phyloP scores from a whole-genome alignment of 768 basidiomycete species.

The Pleurotus tuber-regium region DNA sequence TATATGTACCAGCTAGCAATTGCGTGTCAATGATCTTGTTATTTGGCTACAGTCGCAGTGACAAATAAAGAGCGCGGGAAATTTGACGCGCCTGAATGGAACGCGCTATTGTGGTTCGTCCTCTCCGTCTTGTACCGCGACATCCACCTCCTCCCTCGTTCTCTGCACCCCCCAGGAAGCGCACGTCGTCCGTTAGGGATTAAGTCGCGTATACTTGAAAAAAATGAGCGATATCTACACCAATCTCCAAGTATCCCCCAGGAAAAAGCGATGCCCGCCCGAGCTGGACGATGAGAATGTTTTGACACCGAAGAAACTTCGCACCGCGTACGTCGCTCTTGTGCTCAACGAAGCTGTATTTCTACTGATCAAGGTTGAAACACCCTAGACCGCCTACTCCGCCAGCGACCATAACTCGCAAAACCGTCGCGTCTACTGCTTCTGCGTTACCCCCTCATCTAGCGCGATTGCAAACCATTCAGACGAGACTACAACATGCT shows the following conservation, averaged over 20 bases:
- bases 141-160: not conserved
- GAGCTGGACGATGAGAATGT: slow-evolving; percentile 52
- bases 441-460: slow-evolving; percentile 53
- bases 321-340: slow-evolving; percentile 44
- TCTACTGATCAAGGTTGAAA: slow-evolving; percentile 1
- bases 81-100: not conserved
- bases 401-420: slow-evolving; percentile 45
- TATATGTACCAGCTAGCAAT: not conserved
- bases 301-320: slow-evolving; percentile 68
- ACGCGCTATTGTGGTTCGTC: slow-evolving; percentile 4
- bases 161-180: not conserved
- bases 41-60: not conserved
- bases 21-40: not conserved
- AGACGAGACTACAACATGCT: slow-evolving; percentile 76
- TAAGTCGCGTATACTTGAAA: slow-evolving; percentile 19
- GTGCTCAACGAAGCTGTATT: not conserved
- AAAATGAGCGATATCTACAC: slow-evolving; percentile 34
- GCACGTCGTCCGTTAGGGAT: slow-evolving; percentile 3
- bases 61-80: slow-evolving; percentile 3
- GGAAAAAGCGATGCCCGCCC: slow-evolving; percentile 49
- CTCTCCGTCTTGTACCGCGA: not conserved
- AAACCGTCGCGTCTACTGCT: slow-evolving; percentile 18
- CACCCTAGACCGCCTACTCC: slow-evolving; percentile 55
- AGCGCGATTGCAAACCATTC: slow-evolving; percentile 57
- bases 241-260: slow-evolving; percentile 61